phyloP scores from a whole-genome alignment of 257 asterid species.

The Scutellaria barbata region DNA sequence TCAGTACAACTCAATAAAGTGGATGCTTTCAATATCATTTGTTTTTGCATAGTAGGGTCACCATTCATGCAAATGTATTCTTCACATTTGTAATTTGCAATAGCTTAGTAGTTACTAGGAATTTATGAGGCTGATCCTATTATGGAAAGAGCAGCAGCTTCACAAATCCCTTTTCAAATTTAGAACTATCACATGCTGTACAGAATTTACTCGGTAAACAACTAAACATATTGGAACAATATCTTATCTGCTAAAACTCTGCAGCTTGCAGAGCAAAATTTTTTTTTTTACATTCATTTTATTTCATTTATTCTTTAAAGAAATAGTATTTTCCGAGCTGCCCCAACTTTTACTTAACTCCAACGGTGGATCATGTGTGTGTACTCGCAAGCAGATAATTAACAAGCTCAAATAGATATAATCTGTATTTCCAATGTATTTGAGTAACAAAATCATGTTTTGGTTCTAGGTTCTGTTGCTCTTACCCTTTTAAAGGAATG shows the following conservation, averaged over 20 bases:
- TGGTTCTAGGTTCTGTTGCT: constrained; percentile 71
- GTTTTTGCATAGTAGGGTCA: neutral
- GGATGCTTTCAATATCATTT: neutral
- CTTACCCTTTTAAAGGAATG: constrained; percentile 65
- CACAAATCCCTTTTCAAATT: neutral
- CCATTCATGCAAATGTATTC: neutral
- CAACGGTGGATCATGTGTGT: neutral
- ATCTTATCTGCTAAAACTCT: neutral
- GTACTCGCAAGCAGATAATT: neutral
- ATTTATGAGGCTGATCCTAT: constrained; percentile 2
- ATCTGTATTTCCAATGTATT: neutral
- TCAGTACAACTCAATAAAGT: neutral
- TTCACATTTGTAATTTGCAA: neutral
- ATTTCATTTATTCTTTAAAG: neutral
- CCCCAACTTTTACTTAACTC: neutral
- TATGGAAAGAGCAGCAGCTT: constrained; percentile 3
- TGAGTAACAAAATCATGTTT: constrained; percentile 11
- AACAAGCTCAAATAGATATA: neutral
- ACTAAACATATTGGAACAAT: neutral
- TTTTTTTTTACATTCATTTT: neutral
- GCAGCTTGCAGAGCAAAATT: too few species aligned
- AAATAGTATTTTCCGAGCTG: neutral
- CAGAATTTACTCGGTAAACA: neutral
- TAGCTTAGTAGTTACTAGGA: constrained; percentile 17
- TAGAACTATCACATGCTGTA: neutral